phyloP scores from a whole-genome alignment of 2,329 filamentous ascomycete species.

The Grosmannia penicillata region DNA sequence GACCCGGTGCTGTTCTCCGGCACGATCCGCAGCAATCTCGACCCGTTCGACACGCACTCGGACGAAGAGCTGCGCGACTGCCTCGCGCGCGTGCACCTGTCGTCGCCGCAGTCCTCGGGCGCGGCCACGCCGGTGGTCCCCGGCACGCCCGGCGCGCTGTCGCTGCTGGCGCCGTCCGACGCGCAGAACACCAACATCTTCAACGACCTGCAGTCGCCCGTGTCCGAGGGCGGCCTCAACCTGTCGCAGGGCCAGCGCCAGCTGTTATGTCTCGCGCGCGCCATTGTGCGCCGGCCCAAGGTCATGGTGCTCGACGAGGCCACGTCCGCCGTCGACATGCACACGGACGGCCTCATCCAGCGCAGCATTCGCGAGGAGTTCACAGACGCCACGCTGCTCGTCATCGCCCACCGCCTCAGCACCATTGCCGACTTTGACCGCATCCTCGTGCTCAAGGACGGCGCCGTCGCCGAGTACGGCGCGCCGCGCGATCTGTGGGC shows the following conservation, averaged over 20 bases:
- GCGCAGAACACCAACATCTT: constrained; percentile 49
- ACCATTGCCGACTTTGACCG: constrained; percentile 66
- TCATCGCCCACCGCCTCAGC: constrained; percentile 62
- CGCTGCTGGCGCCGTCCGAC: constrained; percentile 11
- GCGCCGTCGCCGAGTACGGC: constrained; percentile 52
- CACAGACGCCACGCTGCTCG: constrained; percentile 50
- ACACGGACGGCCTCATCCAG: constrained; percentile 60
- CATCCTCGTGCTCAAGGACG: constrained; percentile 57
- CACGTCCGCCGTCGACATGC: constrained; percentile 65
- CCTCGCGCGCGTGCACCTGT: constrained; percentile 55
- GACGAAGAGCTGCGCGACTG: constrained; percentile 57
- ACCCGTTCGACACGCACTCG: constrained; percentile 57
- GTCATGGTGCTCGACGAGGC: constrained; percentile 73
- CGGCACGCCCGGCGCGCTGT: constrained; percentile 21
- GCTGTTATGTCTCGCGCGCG: constrained; percentile 58
- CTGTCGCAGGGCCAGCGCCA: constrained; percentile 65
- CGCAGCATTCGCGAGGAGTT: constrained; percentile 59
- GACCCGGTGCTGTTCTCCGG: constrained; percentile 73
- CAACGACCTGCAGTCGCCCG: constrained; percentile 42
- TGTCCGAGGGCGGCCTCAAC: constrained; percentile 60
- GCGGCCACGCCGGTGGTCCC: constrained; percentile 11
- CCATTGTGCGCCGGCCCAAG: constrained; percentile 56
- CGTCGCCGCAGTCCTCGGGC: constrained; percentile 22
- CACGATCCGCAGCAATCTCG: constrained; percentile 61
- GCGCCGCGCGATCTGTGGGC: constrained; percentile 47